Conservation (phyloP, 345 rosid genomes). For the Hibiscus tridactylites region DNA sequence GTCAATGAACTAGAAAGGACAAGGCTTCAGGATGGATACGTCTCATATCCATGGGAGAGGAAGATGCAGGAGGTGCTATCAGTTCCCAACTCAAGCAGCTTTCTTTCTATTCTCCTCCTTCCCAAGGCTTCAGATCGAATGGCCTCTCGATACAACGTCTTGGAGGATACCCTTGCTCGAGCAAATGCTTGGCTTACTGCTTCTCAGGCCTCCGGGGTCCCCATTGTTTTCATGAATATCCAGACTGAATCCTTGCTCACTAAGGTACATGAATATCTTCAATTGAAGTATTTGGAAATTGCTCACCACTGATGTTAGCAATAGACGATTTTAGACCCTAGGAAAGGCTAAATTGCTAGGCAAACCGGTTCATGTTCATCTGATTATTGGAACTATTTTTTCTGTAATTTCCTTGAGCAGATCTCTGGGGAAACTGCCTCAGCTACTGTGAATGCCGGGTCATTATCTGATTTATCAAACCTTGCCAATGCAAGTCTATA, state of each 20-base stretch:
- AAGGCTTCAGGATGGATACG: slow-evolving; percentile 89
- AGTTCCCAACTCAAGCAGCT: slow-evolving; percentile 75
- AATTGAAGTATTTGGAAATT: not conserved
- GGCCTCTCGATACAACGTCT: slow-evolving; percentile 78
- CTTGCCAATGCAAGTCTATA: slow-evolving; percentile 73
- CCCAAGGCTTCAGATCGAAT: slow-evolving; percentile 74
- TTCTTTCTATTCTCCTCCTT: slow-evolving; percentile 78
- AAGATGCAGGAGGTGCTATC: slow-evolving; percentile 57
- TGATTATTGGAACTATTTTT: not conserved
- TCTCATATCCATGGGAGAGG: slow-evolving; percentile 76
- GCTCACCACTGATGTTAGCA: not conserved
- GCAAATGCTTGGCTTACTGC: slow-evolving; percentile 85
- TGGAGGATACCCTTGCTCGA: slow-evolving; percentile 92
- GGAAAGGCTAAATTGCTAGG: not conserved
- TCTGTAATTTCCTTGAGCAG: slow-evolving; percentile 25
- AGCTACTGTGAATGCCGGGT: slow-evolving; percentile 71
- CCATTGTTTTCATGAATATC: slow-evolving; percentile 74
- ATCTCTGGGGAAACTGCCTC: slow-evolving; percentile 96
- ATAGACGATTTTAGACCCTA: not conserved
- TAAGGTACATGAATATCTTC: slow-evolving; percentile 41
- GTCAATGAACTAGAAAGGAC: slow-evolving; percentile 56
- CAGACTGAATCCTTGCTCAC: slow-evolving; percentile 94
- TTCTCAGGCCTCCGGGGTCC: slow-evolving; percentile 78
- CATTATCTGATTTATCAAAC: slow-evolving; percentile 72
- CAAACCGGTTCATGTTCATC: not conserved